Conservation (phyloP, 768 basidiomycete species). For the Phylloporus sp. region DNA sequence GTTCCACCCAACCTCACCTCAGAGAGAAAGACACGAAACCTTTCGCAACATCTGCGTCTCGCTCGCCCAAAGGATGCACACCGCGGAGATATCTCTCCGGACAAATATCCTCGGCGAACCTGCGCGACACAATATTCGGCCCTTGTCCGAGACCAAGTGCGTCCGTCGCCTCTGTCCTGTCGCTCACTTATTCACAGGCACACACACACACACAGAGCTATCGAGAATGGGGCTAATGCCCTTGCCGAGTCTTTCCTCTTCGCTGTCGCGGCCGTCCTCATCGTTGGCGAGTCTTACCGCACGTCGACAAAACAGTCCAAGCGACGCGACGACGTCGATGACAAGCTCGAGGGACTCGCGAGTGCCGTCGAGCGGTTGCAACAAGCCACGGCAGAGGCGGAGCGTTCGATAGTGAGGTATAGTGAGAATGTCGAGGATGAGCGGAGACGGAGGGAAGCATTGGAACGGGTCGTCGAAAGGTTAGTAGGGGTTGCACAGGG, state of each 20-base stretch:
- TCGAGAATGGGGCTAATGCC: constrained; percentile 82
- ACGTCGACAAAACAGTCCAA: constrained; percentile 64
- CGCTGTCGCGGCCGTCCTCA: constrained; percentile 65
- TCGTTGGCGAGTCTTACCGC: constrained; percentile 76
- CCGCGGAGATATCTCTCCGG: constrained; percentile 65
- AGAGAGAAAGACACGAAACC: constrained; percentile 52
- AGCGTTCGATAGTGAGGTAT: constrained; percentile 41
- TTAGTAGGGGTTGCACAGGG: constrained; percentile 69
- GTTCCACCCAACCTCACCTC: background rate
- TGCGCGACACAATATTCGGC: constrained; percentile 59
- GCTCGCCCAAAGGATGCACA: constrained; percentile 76
- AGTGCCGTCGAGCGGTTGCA: constrained; percentile 44
- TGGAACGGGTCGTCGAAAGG: constrained; percentile 60
- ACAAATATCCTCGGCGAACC: constrained; percentile 77
- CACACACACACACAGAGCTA: constrained; percentile 49
- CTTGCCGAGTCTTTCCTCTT: constrained; percentile 86
- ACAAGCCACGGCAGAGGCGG: constrained; percentile 36
- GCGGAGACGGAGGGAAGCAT: constrained; percentile 51
- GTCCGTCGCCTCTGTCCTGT: constrained; percentile 15
- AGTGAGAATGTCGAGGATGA: constrained; percentile 39
- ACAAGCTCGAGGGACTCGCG: constrained; percentile 59
- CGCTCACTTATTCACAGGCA: background rate
- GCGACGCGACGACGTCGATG: constrained; percentile 70
- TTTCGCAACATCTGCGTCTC: constrained; percentile 69
- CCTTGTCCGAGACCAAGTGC: constrained; percentile 72